Base-by-base conservation (phyloP, 2,329 filamentous ascomycete genomes). In the Tolypocladium tropicale region DNA sequence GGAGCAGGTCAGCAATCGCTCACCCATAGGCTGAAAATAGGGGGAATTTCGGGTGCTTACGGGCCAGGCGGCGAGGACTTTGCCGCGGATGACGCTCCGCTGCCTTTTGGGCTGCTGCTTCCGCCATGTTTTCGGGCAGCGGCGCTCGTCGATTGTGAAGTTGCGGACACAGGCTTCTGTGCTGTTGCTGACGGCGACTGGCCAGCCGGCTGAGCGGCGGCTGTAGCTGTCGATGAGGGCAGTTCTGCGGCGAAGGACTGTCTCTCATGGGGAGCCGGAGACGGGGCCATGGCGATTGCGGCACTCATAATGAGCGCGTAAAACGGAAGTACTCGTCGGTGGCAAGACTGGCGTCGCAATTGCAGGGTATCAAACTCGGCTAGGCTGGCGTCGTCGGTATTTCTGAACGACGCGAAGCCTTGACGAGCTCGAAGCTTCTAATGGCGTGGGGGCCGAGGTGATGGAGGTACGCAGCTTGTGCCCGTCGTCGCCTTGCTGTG, bases 211-310 rank as follows among this genome's bases (percentile, higher is more conserved):
- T 49, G 55, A 11, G 32, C 63, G 52, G 67, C 61, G 54, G 69
- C 64, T 55, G 70, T 63, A 58, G 63, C 63, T 50, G 70, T 64
- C 41, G 72, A 65, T 50, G 74, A 71, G 60, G 74, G 72, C 60
- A 77, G 70, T 62, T 79, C 80, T 61, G 77, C 76, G 65, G 78
- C 72, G 63, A 80, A 82, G n/a, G 78, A 75, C 57, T 80, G 74
- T 68, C 82, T 76, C 69, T 86, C 83, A 70, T 85, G 82, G 62
- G 82, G 83, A 72, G 82, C 83, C 66, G 83, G 83, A 69, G 83
- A 85, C 62, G 83, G 82, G 68, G 81, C 83, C 83, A 86, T 85
- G 66, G 83, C 81, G 68, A 86, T 80, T 71, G 81, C 82, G 69
- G 83, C 78, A 76, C 82, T 86, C 83, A 86, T 86, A 69, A 64